phyloP scores from a whole-genome alignment of 2,329 filamentous ascomycete genomes.

The Pseudogymnoascus sp. region DNA sequence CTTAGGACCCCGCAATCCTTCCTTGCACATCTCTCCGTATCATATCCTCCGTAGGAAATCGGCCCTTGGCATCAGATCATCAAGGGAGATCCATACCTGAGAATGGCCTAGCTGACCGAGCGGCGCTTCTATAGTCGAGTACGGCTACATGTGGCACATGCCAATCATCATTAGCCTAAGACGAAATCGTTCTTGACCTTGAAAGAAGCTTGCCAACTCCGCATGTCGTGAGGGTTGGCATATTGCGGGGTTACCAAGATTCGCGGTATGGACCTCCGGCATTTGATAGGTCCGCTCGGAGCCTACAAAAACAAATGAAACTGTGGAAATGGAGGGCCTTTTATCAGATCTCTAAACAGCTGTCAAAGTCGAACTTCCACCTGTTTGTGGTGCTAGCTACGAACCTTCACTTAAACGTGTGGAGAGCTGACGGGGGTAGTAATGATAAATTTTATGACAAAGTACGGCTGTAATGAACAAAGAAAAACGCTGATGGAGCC shows the following conservation, averaged over 20 bases:
- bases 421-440: too few relatives aligned
- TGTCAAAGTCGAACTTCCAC: too few relatives aligned
- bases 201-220: neutral
- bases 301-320: too few relatives aligned
- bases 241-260: neutral
- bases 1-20: neutral
- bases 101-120: neutral
- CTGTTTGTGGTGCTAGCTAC: too few relatives aligned
- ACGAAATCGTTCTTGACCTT: neutral
- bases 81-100: neutral
- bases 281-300: conserved; percentile 20
- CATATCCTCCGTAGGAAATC: neutral
- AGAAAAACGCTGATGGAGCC: too few relatives aligned
- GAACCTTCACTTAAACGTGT: too few relatives aligned
- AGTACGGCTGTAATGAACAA: too few relatives aligned
- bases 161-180: neutral
- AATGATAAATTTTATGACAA: too few relatives aligned
- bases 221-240: neutral
- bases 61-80: neutral
- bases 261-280: neutral
- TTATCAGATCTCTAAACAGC: too few relatives aligned
- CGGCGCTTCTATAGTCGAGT: neutral
- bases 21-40: neutral
- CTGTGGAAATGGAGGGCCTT: too few relatives aligned
- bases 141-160: neutral